phyloP scores from a whole-genome alignment of 805 yeast species.

The Pichia nanzhaoensis region DNA sequence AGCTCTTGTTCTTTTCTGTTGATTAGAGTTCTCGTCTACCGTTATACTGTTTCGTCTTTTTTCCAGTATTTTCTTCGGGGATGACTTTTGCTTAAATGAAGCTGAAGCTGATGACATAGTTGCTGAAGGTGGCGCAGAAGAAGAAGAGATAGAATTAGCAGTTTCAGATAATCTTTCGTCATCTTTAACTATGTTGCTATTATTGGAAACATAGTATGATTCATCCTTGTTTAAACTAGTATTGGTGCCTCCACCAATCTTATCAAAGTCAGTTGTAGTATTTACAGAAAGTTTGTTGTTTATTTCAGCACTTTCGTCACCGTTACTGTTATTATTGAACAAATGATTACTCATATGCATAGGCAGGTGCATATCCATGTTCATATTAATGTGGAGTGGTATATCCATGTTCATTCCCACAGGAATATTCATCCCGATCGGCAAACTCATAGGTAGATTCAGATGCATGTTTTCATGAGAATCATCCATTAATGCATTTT shows the following conservation, averaged over 20 bases:
- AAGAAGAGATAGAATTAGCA: background rate
- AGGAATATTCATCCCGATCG: too few relatives aligned
- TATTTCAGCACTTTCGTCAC: background rate
- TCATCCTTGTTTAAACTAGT: background rate
- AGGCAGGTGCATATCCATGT: background rate
- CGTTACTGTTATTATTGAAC: background rate
- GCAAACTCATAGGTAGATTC: background rate
- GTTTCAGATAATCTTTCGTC: background rate
- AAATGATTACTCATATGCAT: background rate
- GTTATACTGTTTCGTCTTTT: constrained; percentile 9
- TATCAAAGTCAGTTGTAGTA: background rate
- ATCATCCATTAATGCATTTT: too few relatives aligned
- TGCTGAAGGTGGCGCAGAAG: background rate
- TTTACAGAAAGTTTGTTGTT: background rate
- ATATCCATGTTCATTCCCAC: background rate
- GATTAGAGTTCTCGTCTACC: constrained; percentile 10
- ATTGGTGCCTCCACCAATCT: constrained; percentile 3
- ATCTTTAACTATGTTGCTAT: background rate
- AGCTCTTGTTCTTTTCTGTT: constrained; percentile 31
- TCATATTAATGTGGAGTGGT: background rate
- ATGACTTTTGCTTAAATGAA: constrained; percentile 9
- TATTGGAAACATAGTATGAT: background rate
- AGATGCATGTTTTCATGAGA: background rate
- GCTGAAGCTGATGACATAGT: background rate
- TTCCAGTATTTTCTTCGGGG: constrained; percentile 11